Base-by-base conservation (phyloP, 2,329 filamentous ascomycete genomes). In the Ophiocordyceps robertsii region DNA sequence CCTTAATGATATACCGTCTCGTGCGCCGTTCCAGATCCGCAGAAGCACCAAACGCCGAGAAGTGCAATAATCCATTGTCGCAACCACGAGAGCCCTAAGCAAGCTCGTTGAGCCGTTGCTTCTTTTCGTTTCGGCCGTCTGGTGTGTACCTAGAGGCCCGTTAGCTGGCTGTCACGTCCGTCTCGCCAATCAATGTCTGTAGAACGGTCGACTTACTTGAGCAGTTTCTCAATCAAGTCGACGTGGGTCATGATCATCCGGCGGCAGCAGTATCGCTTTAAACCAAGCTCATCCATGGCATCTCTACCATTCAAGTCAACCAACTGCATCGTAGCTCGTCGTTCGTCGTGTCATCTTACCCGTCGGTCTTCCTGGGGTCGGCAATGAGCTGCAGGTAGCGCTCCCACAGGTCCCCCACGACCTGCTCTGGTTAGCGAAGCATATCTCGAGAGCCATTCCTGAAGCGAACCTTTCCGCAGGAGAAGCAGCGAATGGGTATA, bases 181-280 rank as follows among this genome's bases (percentile, higher is more conserved):
- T 17, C 14, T 16, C n/a, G 16, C 7, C 10, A 32, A 13, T 12
- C 10, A 32, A 13, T 12, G 14, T 13, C 16, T 37, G 12, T 6
- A n/a, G 10, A 16, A 13, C 11, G 12, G 39, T 27, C 21, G 32
- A 43, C 76, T 53, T 80, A 94, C 85, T 90, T 86, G 51, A 98
- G 78, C 40, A 98, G 78, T 69, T 98, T 98, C 73, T 98, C 92
- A 55, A 98, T 95, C 48, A 98, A 73, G 63, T 98, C 92, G 56
- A 98, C 92, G 66, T 98, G 92, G 46, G 92, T 98, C 84, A 98
- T 95, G 64, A 98, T 80, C 92, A 98, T 98, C 58, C 92, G 84
- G 54, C 92, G 85, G 70, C 92, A 98, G 76, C 92, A 98, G 72
- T 98, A 98, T 54, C 92, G 80, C 66, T 87, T 90, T 58, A 93